Conservation (phyloP, 2,329 filamentous ascomycete genomes). For the Aspergillus clavatus region DNA sequence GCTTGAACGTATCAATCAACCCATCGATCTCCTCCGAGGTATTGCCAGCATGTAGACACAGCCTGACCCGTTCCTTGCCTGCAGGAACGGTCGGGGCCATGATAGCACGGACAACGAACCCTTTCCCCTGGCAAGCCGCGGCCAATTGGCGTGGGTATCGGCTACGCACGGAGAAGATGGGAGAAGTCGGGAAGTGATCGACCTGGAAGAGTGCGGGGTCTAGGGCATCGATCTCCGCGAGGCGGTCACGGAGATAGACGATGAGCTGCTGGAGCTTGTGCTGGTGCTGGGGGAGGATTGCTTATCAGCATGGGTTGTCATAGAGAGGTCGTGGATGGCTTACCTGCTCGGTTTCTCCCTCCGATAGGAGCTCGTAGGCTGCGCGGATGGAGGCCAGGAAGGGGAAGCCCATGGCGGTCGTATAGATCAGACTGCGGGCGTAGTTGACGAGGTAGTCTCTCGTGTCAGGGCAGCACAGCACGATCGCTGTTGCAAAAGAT, state of each 20-base stretch:
- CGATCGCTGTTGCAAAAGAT: conserved; percentile 43
- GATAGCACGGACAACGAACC: conserved; percentile 60
- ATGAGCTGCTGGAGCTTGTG: conserved; percentile 47
- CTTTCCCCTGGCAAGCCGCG: conserved; percentile 53
- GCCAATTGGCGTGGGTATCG: conserved; percentile 56
- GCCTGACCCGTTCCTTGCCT: conserved; percentile 59
- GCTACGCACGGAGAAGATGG: conserved; percentile 62
- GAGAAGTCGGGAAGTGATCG: conserved; percentile 49
- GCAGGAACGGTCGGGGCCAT: conserved; percentile 63
- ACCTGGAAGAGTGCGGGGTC: conserved; percentile 34
- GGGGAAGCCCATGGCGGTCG: conserved; percentile 62
- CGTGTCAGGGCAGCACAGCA: conserved; percentile 58
- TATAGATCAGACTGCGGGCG: conserved; percentile 69
- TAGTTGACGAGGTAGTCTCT: conserved; percentile 69
- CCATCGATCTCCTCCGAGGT: conserved; percentile 53
- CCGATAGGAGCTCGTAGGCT: conserved; percentile 53
- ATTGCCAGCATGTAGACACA: conserved; percentile 66
- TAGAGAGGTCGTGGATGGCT: conserved; percentile 15
- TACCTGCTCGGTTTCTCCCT: conserved; percentile 47
- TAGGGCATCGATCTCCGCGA: conserved; percentile 36
- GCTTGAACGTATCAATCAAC: conserved; percentile 46
- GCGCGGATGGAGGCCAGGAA: conserved; percentile 56
- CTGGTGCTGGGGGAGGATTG: conserved; percentile 32
- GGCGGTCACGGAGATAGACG: conserved; percentile 40
- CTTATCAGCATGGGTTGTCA: conserved; percentile 1